Conservation (phyloP, 164 flowering plant genomes). For the Umbellularia californica region DNA sequence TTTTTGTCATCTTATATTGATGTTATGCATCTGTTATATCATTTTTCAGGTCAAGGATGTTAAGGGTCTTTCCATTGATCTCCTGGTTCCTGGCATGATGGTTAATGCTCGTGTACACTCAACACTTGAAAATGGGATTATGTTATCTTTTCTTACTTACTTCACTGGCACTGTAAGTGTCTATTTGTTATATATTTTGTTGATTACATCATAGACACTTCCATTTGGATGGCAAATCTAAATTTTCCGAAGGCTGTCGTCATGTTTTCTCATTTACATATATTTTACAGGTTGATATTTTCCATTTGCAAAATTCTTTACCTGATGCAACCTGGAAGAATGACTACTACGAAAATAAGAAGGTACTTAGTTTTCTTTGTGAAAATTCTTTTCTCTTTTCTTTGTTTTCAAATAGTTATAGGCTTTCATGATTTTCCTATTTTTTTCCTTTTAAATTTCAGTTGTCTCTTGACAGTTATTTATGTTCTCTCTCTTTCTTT, state of each 20-base stretch:
- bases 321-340: conserved; percentile 71
- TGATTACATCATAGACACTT: background rate
- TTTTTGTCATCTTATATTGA: background rate
- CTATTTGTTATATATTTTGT: conserved; percentile 4
- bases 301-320: conserved; percentile 60
- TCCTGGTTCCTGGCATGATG: conserved; percentile 97
- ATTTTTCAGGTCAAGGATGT: conserved; percentile 69
- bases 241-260: background rate
- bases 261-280: background rate
- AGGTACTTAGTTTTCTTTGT: conserved; percentile 37
- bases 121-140: conserved; percentile 80
- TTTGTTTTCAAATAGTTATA: background rate
- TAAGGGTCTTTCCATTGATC: conserved; percentile 87
- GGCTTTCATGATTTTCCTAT: too few species aligned
- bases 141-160: conserved; percentile 86
- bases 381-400: too few species aligned
- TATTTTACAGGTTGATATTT: conserved; percentile 73
- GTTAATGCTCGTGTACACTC: conserved; percentile 77
- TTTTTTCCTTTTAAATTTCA: too few species aligned
- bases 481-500: background rate
- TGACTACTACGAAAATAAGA: conserved; percentile 55
- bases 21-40: conserved; percentile 6
- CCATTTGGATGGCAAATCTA: background rate
- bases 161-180: conserved; percentile 93
- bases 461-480: background rate